These are phyloP conservation scores for Boletus tomentosulus DNA, from an alignment of 768 basidiomycete genomes.

Conservation along the genomic window DNA sequence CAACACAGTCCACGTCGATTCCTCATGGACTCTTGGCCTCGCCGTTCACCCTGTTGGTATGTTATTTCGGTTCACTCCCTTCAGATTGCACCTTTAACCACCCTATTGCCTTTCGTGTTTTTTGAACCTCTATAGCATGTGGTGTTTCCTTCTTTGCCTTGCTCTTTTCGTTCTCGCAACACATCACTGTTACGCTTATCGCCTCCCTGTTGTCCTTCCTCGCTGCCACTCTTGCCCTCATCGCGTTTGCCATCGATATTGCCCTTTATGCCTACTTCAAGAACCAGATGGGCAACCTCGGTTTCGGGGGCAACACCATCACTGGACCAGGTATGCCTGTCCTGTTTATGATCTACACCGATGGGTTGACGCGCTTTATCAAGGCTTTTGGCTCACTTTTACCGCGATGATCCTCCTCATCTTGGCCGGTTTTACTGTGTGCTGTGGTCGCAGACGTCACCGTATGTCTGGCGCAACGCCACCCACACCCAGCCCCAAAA, in stretches of 20 bases:
- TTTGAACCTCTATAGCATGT: slow-evolving; percentile 30
- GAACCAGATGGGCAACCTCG: slow-evolving; percentile 51
- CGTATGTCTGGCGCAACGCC: slow-evolving; percentile 41
- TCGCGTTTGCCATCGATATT: slow-evolving; percentile 76
- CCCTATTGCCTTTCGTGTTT: neutral
- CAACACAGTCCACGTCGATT: slow-evolving; percentile 38
- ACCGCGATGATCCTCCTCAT: slow-evolving; percentile 58
- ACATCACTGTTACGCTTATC: slow-evolving; percentile 42
- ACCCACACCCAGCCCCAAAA: slow-evolving; percentile 20
- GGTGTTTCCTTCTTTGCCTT: slow-evolving; percentile 63
- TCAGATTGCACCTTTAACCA: neutral
- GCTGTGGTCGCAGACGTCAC: slow-evolving; percentile 59
- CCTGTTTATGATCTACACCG: neutral
- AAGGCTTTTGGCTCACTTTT: slow-evolving; percentile 74
- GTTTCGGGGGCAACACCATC: slow-evolving; percentile 39
- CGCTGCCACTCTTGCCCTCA: slow-evolving; percentile 61
- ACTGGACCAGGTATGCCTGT: slow-evolving; percentile 57
- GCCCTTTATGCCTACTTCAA: slow-evolving; percentile 63
- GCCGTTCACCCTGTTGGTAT: slow-evolving; percentile 73
- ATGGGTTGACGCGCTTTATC: neutral
- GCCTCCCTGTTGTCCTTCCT: slow-evolving; percentile 56
- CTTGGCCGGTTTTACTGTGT: slow-evolving; percentile 64
- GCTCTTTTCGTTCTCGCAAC: slow-evolving; percentile 55
- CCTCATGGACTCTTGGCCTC: slow-evolving; percentile 70
- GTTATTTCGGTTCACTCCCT: slow-evolving; percentile 18